Percentiles rank a stretch among this genome's conserved stretches.
These are phyloP conservation scores for Fusarium incarnatum DNA, from an alignment of 2,329 filamentous ascomycete species.

Conservation along the genomic window DNA sequence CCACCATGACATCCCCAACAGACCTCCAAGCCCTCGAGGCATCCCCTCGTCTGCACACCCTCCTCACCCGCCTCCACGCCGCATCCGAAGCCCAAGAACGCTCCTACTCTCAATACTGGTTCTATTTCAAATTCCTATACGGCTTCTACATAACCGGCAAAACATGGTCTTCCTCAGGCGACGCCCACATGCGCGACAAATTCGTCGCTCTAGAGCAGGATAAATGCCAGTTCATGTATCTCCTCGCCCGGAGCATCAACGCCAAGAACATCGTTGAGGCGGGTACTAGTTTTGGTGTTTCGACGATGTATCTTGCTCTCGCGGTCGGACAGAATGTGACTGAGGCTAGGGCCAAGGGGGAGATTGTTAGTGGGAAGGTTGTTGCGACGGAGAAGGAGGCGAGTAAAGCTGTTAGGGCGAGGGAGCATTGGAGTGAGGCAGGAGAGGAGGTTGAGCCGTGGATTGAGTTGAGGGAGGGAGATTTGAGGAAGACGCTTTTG, in stretches of 20 bases:
- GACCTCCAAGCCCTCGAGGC: slow-evolving; percentile 42
- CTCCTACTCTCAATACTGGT: slow-evolving; percentile 42
- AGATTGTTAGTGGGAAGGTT: slow-evolving; percentile 52
- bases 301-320: slow-evolving; percentile 71
- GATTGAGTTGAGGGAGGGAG: slow-evolving; percentile 69
- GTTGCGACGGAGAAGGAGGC: slow-evolving; percentile 71
- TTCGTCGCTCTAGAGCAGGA: slow-evolving; percentile 71
- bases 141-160: slow-evolving; percentile 43
- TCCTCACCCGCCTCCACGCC: slow-evolving; percentile 46
- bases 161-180: slow-evolving; percentile 40
- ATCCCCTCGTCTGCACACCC: slow-evolving; percentile 42
- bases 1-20: slow-evolving; percentile 34
- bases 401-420: slow-evolving; percentile 63
- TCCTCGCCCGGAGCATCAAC: slow-evolving; percentile 60
- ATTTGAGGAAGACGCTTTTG: slow-evolving; percentile 66
- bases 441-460: slow-evolving; percentile 61
- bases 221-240: slow-evolving; percentile 68
- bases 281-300: slow-evolving; percentile 71
- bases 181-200: slow-evolving; percentile 63
- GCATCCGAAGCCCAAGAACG: slow-evolving; percentile 45
- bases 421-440: slow-evolving; percentile 65
- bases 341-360: slow-evolving; percentile 14
- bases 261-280: slow-evolving; percentile 69
- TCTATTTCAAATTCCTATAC: slow-evolving; percentile 42
- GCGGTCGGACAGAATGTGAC: slow-evolving; percentile 64